Percentiles rank a stretch among this genome's conserved stretches.
phyloP scores from a whole-genome alignment of 2,329 filamentous ascomycete genomes.

The Pezicula neosporulosa region DNA sequence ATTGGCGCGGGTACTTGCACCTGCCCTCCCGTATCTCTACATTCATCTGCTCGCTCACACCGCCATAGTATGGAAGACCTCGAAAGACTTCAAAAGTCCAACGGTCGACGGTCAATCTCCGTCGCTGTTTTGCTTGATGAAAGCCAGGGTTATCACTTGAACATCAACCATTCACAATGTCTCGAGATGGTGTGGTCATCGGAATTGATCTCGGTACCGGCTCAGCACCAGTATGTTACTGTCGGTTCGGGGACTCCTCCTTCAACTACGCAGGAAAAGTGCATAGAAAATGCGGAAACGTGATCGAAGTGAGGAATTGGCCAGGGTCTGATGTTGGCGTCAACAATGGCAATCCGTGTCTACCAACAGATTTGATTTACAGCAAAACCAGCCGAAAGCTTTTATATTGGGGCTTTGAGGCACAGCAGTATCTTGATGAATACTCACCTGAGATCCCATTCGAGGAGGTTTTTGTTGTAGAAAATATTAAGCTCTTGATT shows the following conservation, averaged over 20 bases:
- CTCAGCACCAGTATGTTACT: not conserved
- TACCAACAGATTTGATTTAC: slow-evolving; percentile 10
- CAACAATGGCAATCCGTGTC: slow-evolving; percentile 5
- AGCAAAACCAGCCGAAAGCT: slow-evolving; percentile 3
- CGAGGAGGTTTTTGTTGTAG: slow-evolving; percentile 8
- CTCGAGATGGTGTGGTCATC: no score
- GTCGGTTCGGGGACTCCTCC: not conserved
- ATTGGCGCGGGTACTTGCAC: no score
- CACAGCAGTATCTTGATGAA: slow-evolving; percentile 9
- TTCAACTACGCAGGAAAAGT: not conserved
- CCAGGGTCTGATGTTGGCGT: not conserved
- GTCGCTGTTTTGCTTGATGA: no score
- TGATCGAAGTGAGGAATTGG: slow-evolving; percentile 6
- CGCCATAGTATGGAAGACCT: no score
- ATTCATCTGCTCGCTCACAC: no score
- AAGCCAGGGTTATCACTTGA: no score
- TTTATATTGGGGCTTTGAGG: slow-evolving; percentile 7
- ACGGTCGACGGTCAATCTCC: no score
- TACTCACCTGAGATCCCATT: not conserved
- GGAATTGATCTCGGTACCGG: not conserved
- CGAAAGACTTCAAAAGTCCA: no score
- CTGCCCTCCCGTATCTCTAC: no score
- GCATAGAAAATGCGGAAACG: not conserved
- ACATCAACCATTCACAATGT: no score
- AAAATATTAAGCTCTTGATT: slow-evolving; percentile 11